Base-by-base conservation (phyloP, 306 rosid species). In the Abrus precatorius region DNA sequence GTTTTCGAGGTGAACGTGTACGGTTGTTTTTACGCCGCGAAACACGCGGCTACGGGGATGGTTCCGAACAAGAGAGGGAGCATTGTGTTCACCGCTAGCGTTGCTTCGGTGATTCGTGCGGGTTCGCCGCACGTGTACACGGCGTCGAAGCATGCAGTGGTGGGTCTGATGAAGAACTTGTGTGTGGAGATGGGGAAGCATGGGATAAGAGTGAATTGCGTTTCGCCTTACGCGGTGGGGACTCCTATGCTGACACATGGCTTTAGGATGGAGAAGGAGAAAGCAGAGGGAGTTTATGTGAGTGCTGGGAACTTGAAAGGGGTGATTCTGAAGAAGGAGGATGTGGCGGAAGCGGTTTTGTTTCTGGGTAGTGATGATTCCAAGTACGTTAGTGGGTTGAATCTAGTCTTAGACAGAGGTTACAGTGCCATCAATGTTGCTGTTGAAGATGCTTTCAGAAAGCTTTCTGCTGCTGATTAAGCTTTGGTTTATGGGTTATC, bases 161-260 rank as follows among this genome's bases (percentile, higher is more conserved):
- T 89, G 72, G 96, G 96, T 7, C 81, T 91, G 9, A 84, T 69
- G 13, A 89, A 82, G 85, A 91, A 85, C 62, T 33, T 88, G 45
- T 81, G 88, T 5, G 93, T 89, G 47, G 93, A 91, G 40, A 38
- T 91, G 65, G 96, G 96, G n/a, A 76, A 70, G 65, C 81, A 77
- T 32, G 92, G 91, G 14, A 87, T 91, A 1, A 83, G 92, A 70
- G 93, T 91, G 4, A 91, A 91, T 6, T 87, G 90, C 13, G n/a
- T 91, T 2, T 89, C 96, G 40, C 93, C 93, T 0, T 70, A 77
- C 9, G 93, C 82, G 12, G 82, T 89, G 20, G 88, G 83, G 2
- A 87, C 91, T 3, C 91, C 93, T 3, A 0, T 91, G 80, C 13
- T 76, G 3, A 81, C 27, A n/a, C 59, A 78, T 3, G 60, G 10